Evolutionary conservation across 805 yeast species (phyloP), one percentile per base, ranked within the genome.

Genomic region (Starmerella potacharoeniae): DNA sequence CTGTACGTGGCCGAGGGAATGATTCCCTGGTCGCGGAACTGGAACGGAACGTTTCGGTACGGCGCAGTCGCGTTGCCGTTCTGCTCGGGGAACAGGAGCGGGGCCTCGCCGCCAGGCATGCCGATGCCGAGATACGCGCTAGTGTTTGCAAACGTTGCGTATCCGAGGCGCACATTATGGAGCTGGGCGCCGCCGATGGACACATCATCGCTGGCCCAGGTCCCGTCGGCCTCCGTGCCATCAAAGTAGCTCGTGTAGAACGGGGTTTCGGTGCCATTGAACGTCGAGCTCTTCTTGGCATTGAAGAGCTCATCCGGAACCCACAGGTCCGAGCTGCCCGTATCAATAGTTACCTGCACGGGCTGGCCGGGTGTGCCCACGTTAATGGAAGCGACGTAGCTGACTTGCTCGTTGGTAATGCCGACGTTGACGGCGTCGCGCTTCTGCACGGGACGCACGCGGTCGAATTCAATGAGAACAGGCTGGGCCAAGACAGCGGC

Each of bases 281-380:
- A 66, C 4, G 67, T 58, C 9, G 49, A 51, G 6, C 41, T 46
- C 6, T 22, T 31, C n/a, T 13, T 31, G 2, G 66, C 61, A 29
- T 55, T 48, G 34, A 59, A 28, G 3, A 63, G 58, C 48, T 59
- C 59, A 48, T 55, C 68, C 4, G 53, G 22, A 11, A 48, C 35
- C 51, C 51, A 48, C 6, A 48, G 35, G 29, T 48, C 51, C 6
- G 39, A 30, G 36, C 39, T 30, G 14, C 51, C 51, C 29, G 51
- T 48, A 10, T 48, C 51, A 17, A 48, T 66, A 39, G 80, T 34
- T 2, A 52, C 58, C 5, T 69, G 62, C 58, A 81, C 81, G 0
- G 68, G 58, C 3, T 79, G 74, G 0, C 85, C 76, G 5, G 88
- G 88, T 9, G 65, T 48, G 9, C 89, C 88, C 11, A 83, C 51